A percentile compares a stretch with the other conserved stretches of the same genome.
Evolutionary conservation across 2,329 filamentous ascomycete species (phyloP).

Genomic region (Rachicladosporium sp.): DNA sequence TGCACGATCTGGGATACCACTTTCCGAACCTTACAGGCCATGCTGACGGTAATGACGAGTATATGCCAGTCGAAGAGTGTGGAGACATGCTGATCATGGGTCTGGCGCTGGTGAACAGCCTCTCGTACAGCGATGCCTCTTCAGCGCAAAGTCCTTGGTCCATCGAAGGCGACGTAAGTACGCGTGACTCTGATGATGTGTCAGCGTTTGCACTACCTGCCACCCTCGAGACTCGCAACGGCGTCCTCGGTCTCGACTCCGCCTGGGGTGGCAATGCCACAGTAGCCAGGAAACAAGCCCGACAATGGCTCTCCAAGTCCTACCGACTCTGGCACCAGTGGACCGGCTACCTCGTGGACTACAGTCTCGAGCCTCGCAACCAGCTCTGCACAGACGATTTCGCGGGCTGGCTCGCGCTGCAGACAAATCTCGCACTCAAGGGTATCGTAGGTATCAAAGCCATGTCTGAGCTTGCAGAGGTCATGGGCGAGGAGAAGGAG

Average conservation of each 20-base stretch:
- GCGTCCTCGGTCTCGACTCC: slow-evolving; percentile 47
- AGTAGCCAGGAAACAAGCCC: slow-evolving; percentile 44
- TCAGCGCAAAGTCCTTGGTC: slow-evolving; percentile 49
- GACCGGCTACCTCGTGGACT: slow-evolving; percentile 67
- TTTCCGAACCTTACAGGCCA: slow-evolving; percentile 69
- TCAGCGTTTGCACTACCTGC: slow-evolving; percentile 35
- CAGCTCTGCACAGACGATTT: slow-evolving; percentile 83
- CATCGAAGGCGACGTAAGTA: slow-evolving; percentile 23
- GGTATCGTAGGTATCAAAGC: slow-evolving; percentile 72
- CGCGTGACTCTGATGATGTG: slow-evolving; percentile 20
- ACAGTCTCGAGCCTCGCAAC: slow-evolving; percentile 59
- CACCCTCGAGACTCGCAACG: slow-evolving; percentile 36
- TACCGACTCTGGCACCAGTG: slow-evolving; percentile 65
- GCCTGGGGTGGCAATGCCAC: slow-evolving; percentile 39
- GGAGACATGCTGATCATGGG: slow-evolving; percentile 59
- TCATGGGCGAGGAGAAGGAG: slow-evolving; percentile 47
- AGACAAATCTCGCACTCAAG: slow-evolving; percentile 73
- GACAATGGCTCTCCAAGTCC: slow-evolving; percentile 54
- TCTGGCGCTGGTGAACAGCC: slow-evolving; percentile 61
- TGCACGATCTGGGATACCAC: slow-evolving; percentile 62
- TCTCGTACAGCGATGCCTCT: slow-evolving; percentile 49
- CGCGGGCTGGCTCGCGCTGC: slow-evolving; percentile 62
- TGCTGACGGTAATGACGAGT: slow-evolving; percentile 56
- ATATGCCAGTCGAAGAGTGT: slow-evolving; percentile 67
- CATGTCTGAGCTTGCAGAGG: slow-evolving; percentile 57